Percentiles rank a stretch among this genome's conserved stretches.
These are phyloP conservation scores for Agarophyton chilense DNA, from an alignment of 23 red algal species.

Conservation along the genomic window DNA sequence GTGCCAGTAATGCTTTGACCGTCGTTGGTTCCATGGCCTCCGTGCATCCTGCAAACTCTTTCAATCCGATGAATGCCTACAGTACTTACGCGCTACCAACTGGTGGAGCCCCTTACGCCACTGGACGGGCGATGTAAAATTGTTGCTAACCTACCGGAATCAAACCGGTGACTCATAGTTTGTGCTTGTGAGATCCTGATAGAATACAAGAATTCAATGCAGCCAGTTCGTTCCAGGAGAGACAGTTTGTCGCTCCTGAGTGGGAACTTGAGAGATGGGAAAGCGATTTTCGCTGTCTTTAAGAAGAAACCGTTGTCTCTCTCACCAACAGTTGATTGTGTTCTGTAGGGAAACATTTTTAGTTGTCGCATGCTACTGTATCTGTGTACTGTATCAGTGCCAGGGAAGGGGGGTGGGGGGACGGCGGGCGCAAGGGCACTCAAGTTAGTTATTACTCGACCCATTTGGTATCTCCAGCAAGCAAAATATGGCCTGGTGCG, in stretches of 20 bases:
- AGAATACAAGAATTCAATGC: too few species aligned
- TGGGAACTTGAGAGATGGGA: too few species aligned
- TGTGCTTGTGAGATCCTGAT: neutral
- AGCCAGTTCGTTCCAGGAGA: too few species aligned
- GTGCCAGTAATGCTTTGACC: neutral
- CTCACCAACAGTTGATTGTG: neutral
- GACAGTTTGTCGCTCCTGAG: too few species aligned
- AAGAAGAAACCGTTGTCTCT: neutral
- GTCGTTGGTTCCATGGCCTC: neutral
- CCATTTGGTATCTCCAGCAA: constrained; percentile 82
- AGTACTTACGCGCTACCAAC: constrained; percentile 18
- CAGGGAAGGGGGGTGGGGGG: too few species aligned
- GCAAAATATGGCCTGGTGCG: constrained; percentile 62
- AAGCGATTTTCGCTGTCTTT: too few species aligned
- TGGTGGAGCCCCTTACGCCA: neutral
- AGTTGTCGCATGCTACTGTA: too few species aligned
- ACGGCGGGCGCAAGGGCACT: too few species aligned
- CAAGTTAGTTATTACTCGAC: constrained; percentile 66
- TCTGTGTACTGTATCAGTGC: neutral
- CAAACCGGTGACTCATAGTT: neutral
- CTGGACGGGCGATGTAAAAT: constrained; percentile 8
- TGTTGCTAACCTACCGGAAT: constrained; percentile 7
- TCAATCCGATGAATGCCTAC: constrained; percentile 29
- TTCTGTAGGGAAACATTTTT: neutral
- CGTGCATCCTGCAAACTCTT: neutral